phyloP scores from a whole-genome alignment of 345 rosid species.

The Acer negundo region DNA sequence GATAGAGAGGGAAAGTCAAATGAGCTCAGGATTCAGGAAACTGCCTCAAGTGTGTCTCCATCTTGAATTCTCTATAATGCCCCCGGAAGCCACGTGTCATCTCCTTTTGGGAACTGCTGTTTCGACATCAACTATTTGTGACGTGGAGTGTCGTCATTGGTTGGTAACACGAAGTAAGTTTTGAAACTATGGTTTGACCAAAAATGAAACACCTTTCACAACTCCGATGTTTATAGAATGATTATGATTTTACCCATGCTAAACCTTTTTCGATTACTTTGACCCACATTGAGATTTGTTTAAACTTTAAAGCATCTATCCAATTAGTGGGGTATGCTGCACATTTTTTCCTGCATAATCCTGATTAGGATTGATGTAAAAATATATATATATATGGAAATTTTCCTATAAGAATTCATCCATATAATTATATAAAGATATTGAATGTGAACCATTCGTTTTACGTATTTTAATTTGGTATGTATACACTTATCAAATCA shows the following conservation, averaged over 20 bases:
- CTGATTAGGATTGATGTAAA: too few species aligned
- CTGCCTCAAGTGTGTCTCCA: neutral
- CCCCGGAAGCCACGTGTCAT: constrained; percentile 4
- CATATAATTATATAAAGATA: too few species aligned
- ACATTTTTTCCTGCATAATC: too few species aligned
- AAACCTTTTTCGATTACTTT: neutral
- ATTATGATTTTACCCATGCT: neutral
- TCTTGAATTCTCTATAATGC: neutral
- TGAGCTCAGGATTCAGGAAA: neutral
- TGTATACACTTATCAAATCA: too few species aligned
- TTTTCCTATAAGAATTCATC: too few species aligned
- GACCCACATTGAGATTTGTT: neutral
- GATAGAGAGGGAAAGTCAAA: neutral
- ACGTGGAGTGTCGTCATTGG: neutral
- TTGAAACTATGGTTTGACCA: constrained; percentile 3
- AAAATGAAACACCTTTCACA: neutral
- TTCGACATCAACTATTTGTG: neutral
- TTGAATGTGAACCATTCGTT: too few species aligned
- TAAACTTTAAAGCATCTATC: too few species aligned
- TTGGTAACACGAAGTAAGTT: neutral
- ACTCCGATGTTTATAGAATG: neutral
- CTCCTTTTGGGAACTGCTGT: neutral
- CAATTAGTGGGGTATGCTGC: too few species aligned
- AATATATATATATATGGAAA: too few species aligned
- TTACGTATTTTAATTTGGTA: too few species aligned